Percentiles rank a stretch among this genome's conserved stretches.
Conservation (phyloP, 139 green algal species). For the Chlamydomonas schloesseri region DNA sequence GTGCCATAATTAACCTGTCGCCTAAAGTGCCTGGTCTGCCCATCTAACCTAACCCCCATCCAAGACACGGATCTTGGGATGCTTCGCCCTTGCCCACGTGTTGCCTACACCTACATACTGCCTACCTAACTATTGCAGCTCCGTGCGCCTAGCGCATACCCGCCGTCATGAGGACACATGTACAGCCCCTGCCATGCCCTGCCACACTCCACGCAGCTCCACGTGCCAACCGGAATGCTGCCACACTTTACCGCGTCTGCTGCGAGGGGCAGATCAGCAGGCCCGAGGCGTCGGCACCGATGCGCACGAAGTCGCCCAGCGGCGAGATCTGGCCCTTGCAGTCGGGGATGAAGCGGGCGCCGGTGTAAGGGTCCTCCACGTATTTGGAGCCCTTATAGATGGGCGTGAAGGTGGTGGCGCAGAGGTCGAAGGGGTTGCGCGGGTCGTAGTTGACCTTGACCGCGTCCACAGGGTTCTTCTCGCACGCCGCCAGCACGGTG, state of each 20-base stretch:
- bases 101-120: no score
- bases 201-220: no score
- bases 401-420: slow-evolving; percentile 92
- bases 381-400: slow-evolving; percentile 92
- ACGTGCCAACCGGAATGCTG: no score
- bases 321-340: slow-evolving; percentile 87
- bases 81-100: no score
- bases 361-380: slow-evolving; percentile 88
- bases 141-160: no score
- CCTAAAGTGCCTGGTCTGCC: no score
- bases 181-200: no score
- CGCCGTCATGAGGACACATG: no score
- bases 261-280: slow-evolving; percentile 79
- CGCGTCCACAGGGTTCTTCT: slow-evolving; percentile 91
- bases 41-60: no score
- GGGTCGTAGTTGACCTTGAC: slow-evolving; percentile 95
- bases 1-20: no score
- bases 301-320: slow-evolving; percentile 87
- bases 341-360: slow-evolving; percentile 89
- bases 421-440: slow-evolving; percentile 99
- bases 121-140: no score
- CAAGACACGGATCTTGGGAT: no score
- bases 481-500: slow-evolving; percentile 94
- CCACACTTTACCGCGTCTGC: slow-evolving; percentile 38
- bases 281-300: slow-evolving; percentile 91